Evolutionary conservation across 176 grass and related monocot species (phyloP).

Genomic region (Zea luxurians): DNA sequence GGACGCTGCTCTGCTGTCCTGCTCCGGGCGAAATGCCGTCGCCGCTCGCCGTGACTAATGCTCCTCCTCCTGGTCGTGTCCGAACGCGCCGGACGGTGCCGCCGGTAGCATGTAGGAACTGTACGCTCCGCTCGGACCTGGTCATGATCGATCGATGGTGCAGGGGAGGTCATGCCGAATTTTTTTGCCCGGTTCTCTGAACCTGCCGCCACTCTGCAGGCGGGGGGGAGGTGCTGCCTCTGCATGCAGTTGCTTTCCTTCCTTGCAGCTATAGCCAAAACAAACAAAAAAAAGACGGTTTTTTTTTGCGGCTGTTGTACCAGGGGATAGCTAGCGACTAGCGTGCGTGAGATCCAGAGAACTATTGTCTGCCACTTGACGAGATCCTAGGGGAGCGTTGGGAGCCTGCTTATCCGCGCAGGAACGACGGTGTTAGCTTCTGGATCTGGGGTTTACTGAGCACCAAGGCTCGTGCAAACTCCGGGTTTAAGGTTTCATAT

Average conservation of each 20-base stretch:
- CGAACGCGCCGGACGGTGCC: neutral
- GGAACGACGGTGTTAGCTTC: constrained; percentile 5
- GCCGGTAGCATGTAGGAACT: neutral
- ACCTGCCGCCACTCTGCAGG: neutral
- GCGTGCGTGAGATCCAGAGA: constrained; percentile 11
- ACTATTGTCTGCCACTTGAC: constrained; percentile 18
- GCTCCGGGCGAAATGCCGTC: constrained; percentile 6
- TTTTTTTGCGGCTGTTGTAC: constrained; percentile 26
- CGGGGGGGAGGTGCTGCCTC: constrained; percentile 33
- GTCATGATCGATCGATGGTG: constrained; percentile 1
- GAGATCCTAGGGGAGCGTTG: constrained; percentile 25
- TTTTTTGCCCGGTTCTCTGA: neutral
- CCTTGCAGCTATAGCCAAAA: neutral
- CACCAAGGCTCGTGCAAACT: neutral
- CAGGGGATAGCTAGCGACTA: neutral
- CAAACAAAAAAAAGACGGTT: neutral
- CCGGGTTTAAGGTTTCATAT: constrained; percentile 42
- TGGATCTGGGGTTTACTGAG: constrained; percentile 36
- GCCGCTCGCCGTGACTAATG: neutral
- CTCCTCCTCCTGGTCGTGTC: neutral
- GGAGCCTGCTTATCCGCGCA: neutral
- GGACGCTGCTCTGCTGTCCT: neutral
- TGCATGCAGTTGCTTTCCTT: constrained; percentile 5
- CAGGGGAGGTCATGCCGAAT: constrained; percentile 31
- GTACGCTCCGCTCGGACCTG: neutral